Base-by-base conservation (phyloP, 1,284 basidiomycete genomes). In the Papiliotrema flavescens region DNA sequence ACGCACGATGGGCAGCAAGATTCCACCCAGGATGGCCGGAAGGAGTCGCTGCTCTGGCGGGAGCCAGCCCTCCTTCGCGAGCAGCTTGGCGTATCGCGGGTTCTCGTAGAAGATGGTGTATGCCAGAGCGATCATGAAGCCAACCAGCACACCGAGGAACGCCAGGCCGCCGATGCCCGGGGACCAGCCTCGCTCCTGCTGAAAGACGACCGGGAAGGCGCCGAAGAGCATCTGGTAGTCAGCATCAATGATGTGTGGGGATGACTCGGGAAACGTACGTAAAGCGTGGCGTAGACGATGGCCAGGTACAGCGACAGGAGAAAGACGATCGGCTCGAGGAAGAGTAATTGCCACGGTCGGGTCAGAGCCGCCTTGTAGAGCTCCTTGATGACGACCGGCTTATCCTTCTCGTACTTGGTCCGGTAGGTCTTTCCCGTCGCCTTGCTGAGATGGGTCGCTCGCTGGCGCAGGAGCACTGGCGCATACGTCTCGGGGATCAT, bases 131-230 rank as follows among this genome's bases (percentile, higher is more conserved):
- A 68, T 35, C 22, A 82, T 59, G 51, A 83, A 81, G 0, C 85
- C 85, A n/a, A 84, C 63, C 0, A 85, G 83, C 47, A 87, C 79
- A 42, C 85, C 85, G 20, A 87, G 76, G 73, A 87, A 87, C 0
- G 84, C 83, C 3, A 87, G 79, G 3, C 85, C 85, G 11, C 80
- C 80, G 60, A 83, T 66, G 17, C 85, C 85, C 0, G 82, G 74
- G 20, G 79, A 80, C 76, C 85, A 88, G 36, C 81, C 80, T 23
- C 82, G 79, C 60, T 82, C 80, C 19, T 80, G 73, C 63, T 83
- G 78, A 73, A 86, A 88, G 19, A 87, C 81, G 59, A 86, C 84
- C 2, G 85, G 73, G 60, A 75, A 75, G 9, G 71, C 72, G n/a
- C 69, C 67, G 57, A 70, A 73, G 63, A 32, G 28, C 28, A 32